phyloP scores from a whole-genome alignment of 352 stramenopile genomes.

The Phytophthora uliginosa region DNA sequence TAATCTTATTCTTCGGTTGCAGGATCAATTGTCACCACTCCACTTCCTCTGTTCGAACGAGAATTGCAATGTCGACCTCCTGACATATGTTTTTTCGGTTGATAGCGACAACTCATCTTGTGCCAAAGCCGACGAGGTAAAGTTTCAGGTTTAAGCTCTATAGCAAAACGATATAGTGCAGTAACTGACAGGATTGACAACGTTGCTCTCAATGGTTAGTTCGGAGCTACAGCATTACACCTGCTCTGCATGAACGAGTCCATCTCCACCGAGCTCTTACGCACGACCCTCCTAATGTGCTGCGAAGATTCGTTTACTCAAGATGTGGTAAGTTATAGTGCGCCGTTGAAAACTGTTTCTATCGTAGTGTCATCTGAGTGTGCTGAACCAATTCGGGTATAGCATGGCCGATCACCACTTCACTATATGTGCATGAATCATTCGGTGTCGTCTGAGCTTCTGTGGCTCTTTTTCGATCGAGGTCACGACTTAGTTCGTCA shows the following conservation, averaged over 20 bases:
- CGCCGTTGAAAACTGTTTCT: conserved; percentile 2
- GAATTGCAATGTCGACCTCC: conserved; percentile 44
- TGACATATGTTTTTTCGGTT: conserved; percentile 49
- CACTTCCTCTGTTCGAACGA: conserved; percentile 69
- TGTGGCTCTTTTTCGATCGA: conserved; percentile 83
- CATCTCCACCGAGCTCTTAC: conserved; percentile 46
- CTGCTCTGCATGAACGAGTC: conserved; percentile 74
- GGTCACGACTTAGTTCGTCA: conserved; percentile 61
- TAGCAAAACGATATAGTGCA: background rate
- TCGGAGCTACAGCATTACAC: conserved; percentile 68
- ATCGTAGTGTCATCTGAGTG: background rate
- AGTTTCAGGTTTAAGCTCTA: background rate
- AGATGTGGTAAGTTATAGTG: conserved; percentile 49
- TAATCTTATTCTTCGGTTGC: background rate
- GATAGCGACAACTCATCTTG: conserved; percentile 45
- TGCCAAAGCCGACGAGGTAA: conserved; percentile 25
- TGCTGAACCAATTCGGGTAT: background rate
- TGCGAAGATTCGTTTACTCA: conserved; percentile 51
- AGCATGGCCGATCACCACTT: conserved; percentile 70
- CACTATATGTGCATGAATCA: conserved; percentile 82
- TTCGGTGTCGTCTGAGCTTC: conserved; percentile 57
- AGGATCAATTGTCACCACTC: conserved; percentile 57
- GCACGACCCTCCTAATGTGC: conserved; percentile 53
- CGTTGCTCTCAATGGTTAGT: conserved; percentile 32
- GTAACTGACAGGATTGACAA: background rate